These are phyloP conservation scores for Rhizopogon parksii DNA, from an alignment of 1,284 basidiomycete genomes.

Conservation along the genomic window DNA sequence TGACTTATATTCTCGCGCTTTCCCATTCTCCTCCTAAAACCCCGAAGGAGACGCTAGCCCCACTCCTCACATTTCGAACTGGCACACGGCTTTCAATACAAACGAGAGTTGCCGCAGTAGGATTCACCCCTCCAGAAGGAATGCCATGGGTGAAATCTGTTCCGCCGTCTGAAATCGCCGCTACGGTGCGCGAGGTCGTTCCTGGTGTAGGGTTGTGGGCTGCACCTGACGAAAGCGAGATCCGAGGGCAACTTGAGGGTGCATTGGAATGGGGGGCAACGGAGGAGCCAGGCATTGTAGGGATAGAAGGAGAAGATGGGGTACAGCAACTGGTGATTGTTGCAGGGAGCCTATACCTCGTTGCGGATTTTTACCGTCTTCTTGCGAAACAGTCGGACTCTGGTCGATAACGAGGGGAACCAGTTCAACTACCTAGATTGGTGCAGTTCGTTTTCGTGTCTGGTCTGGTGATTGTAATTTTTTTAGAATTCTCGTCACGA, in stretches of 20 bases:
- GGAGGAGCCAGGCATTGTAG: conserved; percentile 4
- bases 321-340: conserved; percentile 52
- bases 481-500: not conserved
- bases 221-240: conserved; percentile 26
- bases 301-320: conserved; percentile 16
- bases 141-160: conserved; percentile 89
- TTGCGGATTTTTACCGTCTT: conserved; percentile 81
- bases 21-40: conserved; percentile 81
- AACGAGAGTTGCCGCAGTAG: conserved; percentile 48
- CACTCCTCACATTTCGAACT: conserved; percentile 41
- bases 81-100: conserved; percentile 23
- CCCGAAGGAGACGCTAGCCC: conserved; percentile 60
- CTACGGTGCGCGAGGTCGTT: conserved; percentile 36
- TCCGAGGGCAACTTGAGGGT: conserved; percentile 22
- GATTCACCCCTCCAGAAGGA: conserved; percentile 68
- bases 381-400: conserved; percentile 1
- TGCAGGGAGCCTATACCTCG: conserved; percentile 87
- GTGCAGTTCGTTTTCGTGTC: not conserved
- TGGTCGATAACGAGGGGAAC: not conserved
- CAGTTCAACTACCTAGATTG: not conserved
- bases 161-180: conserved; percentile 40
- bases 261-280: conserved; percentile 42
- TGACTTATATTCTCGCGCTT: conserved; percentile 71
- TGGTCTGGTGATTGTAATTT: not conserved
- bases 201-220: conserved; percentile 40